Percentiles rank a stretch among this genome's conserved stretches.
Conservation (phyloP, 2,329 filamentous ascomycete genomes). For the Dryadomyces quercivorus region DNA sequence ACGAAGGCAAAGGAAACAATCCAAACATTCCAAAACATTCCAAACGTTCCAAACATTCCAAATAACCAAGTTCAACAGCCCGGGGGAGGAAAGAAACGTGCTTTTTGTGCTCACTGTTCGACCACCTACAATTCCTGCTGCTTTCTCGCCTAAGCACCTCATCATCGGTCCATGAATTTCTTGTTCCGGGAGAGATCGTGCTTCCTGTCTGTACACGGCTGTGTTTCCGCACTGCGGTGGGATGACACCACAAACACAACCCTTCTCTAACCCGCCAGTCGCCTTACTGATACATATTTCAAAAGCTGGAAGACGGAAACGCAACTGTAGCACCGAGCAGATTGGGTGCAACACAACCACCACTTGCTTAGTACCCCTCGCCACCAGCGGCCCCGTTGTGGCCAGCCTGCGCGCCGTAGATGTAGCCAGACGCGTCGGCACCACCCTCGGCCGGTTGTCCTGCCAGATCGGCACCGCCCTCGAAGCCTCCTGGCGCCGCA, state of each 20-base stretch:
- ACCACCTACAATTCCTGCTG: neutral
- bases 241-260: constrained; percentile 1
- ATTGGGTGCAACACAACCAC: neutral
- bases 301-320: neutral
- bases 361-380: constrained; percentile 33
- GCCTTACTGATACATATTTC: constrained; percentile 8
- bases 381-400: constrained; percentile 45
- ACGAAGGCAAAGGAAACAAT: neutral
- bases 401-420: constrained; percentile 40
- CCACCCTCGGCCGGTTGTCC: constrained; percentile 30
- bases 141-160: neutral
- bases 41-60: neutral
- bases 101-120: constrained; percentile 2
- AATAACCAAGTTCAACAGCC: too few relatives aligned
- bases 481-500: constrained; percentile 21
- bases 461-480: constrained; percentile 29
- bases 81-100: neutral
- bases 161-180: neutral
- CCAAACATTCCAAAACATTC: neutral
- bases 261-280: neutral
- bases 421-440: constrained; percentile 30
- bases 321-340: constrained; percentile 1
- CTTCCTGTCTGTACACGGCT: constrained; percentile 2
- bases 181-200: neutral
- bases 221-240: constrained; percentile 5